phyloP scores from a whole-genome alignment of 2,329 filamentous ascomycete genomes.

The Trichophyton schoenleinii region DNA sequence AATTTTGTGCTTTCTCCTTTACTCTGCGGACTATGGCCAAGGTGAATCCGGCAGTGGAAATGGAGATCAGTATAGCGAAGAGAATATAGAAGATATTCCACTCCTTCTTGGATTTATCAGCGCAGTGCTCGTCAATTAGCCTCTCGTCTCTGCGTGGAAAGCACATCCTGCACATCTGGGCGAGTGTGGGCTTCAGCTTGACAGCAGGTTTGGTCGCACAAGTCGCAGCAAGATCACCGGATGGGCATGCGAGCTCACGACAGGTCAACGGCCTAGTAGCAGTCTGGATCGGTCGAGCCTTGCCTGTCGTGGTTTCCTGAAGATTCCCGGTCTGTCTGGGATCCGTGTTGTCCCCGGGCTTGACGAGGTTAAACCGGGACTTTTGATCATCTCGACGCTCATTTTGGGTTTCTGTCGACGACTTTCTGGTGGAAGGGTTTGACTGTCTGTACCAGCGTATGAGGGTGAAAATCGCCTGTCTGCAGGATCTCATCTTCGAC shows the following conservation, averaged over 20 bases:
- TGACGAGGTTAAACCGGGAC: not conserved
- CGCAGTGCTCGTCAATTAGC: not conserved
- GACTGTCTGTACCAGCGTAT: not conserved
- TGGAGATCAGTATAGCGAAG: not conserved
- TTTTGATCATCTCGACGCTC: not conserved
- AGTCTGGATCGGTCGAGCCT: not conserved
- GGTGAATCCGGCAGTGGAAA: not conserved
- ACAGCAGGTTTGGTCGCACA: not conserved
- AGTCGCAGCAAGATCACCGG: not conserved
- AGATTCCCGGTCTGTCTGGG: not conserved
- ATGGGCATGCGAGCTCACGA: not conserved
- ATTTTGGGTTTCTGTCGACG: not conserved
- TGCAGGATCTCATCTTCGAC: not conserved
- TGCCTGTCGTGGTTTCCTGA: not conserved
- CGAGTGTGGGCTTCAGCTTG: not conserved
- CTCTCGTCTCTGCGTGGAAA: not conserved
- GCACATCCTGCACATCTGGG: not conserved
- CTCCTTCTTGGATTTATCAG: not conserved
- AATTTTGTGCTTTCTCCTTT: not conserved
- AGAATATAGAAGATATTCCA: constrained; percentile 2
- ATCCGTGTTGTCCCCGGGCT: not conserved
- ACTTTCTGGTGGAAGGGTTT: not conserved
- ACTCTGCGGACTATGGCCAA: not conserved
- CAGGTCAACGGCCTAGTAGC: not conserved
- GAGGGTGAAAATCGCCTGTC: not conserved